Evolutionary conservation across 2,329 filamentous ascomycete genomes (phyloP).

Genomic region (Pseudogymnoascus sp.): DNA sequence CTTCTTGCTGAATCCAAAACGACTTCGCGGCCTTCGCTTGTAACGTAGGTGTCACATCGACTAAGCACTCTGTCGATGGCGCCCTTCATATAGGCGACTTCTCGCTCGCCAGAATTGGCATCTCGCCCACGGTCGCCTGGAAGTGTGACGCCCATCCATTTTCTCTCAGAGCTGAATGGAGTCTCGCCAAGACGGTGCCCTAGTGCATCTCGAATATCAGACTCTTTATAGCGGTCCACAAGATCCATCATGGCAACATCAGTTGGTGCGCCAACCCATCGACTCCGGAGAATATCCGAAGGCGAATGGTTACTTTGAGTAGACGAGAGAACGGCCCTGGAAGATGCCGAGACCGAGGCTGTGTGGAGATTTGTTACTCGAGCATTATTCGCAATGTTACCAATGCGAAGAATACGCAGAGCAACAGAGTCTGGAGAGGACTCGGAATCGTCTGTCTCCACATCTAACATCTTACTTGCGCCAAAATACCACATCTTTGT

Average conservation of each 20-base stretch:
- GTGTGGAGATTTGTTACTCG: slow-evolving; percentile 66
- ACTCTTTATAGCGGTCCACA: slow-evolving; percentile 81
- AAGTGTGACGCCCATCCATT: slow-evolving; percentile 93
- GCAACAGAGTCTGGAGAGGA: slow-evolving; percentile 63
- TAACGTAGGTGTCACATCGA: slow-evolving; percentile 85
- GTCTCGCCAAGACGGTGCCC: slow-evolving; percentile 78
- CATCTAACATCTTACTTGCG: slow-evolving; percentile 40
- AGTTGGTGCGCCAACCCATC: slow-evolving; percentile 95
- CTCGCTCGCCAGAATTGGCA: slow-evolving; percentile 44
- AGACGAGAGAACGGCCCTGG: slow-evolving; percentile 77
- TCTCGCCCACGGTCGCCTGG: slow-evolving; percentile 41
- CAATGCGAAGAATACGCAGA: slow-evolving; percentile 76
- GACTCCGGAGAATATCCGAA: slow-evolving; percentile 60
- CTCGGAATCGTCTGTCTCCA: slow-evolving; percentile 46
- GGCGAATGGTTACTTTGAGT: slow-evolving; percentile 57
- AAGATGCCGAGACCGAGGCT: slow-evolving; percentile 61
- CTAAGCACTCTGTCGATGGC: slow-evolving; percentile 80
- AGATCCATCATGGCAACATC: slow-evolving; percentile 96
- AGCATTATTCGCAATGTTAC: slow-evolving; percentile 94
- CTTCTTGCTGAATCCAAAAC: slow-evolving; percentile 70
- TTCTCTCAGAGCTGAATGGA: slow-evolving; percentile 92
- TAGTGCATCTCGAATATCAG: slow-evolving; percentile 80
- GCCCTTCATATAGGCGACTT: slow-evolving; percentile 92
- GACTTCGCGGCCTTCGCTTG: slow-evolving; percentile 76
- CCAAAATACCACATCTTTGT: slow-evolving; percentile 96